phyloP scores from a whole-genome alignment of 768 basidiomycete genomes.

The Tricholoma flavovirens region DNA sequence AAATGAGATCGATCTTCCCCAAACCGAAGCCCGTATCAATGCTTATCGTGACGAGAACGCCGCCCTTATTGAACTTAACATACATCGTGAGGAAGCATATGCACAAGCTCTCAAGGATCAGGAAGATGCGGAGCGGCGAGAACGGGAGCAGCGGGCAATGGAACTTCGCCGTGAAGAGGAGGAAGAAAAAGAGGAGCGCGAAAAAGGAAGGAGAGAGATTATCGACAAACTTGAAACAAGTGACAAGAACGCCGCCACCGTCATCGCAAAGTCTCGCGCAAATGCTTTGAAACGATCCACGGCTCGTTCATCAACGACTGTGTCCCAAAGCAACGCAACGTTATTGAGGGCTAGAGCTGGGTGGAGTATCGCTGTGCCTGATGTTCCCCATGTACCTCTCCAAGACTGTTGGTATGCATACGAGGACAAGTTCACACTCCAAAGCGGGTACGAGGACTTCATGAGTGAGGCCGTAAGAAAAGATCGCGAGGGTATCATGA shows the following conservation, averaged over 20 bases:
- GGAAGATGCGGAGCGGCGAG: conserved; percentile 72
- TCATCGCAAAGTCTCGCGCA: conserved; percentile 64
- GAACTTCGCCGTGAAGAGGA: conserved; percentile 66
- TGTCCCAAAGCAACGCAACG: conserved; percentile 42
- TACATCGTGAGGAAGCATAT: conserved; percentile 76
- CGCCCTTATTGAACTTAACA: conserved; percentile 75
- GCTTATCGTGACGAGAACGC: conserved; percentile 79
- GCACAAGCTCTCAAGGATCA: conserved; percentile 66
- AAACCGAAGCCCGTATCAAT: conserved; percentile 81
- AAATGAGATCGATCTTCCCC: conserved; percentile 72
- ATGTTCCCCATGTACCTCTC: conserved; percentile 74
- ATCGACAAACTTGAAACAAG: conserved; percentile 80
- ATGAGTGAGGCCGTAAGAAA: conserved; percentile 70
- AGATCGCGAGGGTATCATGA: conserved; percentile 74
- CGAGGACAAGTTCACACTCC: conserved; percentile 58
- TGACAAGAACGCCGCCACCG: conserved; percentile 60
- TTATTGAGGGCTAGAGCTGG: conserved; percentile 59
- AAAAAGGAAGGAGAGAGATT: conserved; percentile 65
- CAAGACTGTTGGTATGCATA: conserved; percentile 74
- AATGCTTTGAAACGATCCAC: conserved; percentile 57
- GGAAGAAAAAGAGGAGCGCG: conserved; percentile 70
- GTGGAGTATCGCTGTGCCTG: conserved; percentile 61
- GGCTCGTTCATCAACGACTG: conserved; percentile 45
- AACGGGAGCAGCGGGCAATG: conserved; percentile 62
- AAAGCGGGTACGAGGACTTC: conserved; percentile 61